Percentiles rank a stretch among this genome's conserved stretches.
Evolutionary conservation across 1,284 basidiomycete genomes (phyloP).

Genomic region (Marasmius sp.): DNA sequence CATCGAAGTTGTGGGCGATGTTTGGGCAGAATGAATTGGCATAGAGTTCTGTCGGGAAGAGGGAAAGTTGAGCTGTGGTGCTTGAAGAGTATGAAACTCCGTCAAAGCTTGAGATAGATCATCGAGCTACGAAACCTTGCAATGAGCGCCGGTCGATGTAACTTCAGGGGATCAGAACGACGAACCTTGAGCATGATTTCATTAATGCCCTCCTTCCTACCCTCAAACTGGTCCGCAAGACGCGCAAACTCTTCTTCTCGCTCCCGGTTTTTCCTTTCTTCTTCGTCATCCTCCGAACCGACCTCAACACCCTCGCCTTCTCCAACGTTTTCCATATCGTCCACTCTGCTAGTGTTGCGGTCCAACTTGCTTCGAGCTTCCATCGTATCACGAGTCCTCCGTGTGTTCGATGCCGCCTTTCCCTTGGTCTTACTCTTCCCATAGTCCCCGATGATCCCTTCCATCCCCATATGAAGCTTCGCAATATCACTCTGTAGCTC

Average conservation of each 20-base stretch:
- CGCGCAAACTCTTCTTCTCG: constrained; percentile 67
- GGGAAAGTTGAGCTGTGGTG: constrained; percentile 49
- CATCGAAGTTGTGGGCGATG: background rate
- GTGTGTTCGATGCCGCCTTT: constrained; percentile 12
- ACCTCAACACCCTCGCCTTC: constrained; percentile 48
- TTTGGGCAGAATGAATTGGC: constrained; percentile 18
- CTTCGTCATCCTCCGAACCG: constrained; percentile 41
- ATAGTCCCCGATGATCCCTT: constrained; percentile 41
- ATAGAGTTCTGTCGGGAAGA: constrained; percentile 30
- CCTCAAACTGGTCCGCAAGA: constrained; percentile 64
- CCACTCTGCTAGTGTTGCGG: background rate
- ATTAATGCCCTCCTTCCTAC: constrained; percentile 63
- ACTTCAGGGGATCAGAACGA: constrained; percentile 4
- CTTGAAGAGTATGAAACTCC: constrained; percentile 57
- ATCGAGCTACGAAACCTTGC: constrained; percentile 43
- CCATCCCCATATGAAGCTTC: constrained; percentile 71
- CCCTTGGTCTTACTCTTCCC: constrained; percentile 32
- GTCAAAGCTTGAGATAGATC: constrained; percentile 57
- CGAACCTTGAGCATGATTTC: constrained; percentile 71
- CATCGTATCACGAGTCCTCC: constrained; percentile 17
- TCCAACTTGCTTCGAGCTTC: constrained; percentile 10
- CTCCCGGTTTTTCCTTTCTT: constrained; percentile 41
- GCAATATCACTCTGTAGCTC: constrained; percentile 71
- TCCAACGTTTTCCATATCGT: constrained; percentile 28
- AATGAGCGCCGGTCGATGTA: constrained; percentile 2